Base-by-base conservation (phyloP, 2,329 filamentous ascomycete species). In the Pseudogymnoascus sp. region DNA sequence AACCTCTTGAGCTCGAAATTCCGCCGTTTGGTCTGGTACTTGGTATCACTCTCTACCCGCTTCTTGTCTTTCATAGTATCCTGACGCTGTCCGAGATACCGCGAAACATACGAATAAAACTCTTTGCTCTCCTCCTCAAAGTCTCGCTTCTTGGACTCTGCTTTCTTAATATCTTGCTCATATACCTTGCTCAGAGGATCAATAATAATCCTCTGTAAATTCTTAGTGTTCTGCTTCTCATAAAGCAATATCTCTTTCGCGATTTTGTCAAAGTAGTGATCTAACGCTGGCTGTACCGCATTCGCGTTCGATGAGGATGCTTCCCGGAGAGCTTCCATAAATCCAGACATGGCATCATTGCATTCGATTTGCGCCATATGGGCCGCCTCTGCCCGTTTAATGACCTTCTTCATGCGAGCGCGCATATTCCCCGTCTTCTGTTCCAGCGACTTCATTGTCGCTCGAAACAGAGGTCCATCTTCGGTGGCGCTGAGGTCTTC, bases 61-160 rank as follows among this genome's bases (percentile, higher is more conserved):
- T 98, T 98, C 83, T 99, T 99, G 75, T 96, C 90, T 77, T 98
- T 99, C 71, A 96, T 81, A 6, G 93, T 96, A 76, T 99, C 95
- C 74, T 96, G 92, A 48, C 93, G 86, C 75, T 98, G 93, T 34
- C 95, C 95, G n/a, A 99, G 85, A 77, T 99, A 99, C 57, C 92
- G 87, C 67, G 92, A 90, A 61, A 98, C 90, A 74, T 96, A 99
- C 67, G 90, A 88, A 77, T 99, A 99, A 77, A 96, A 99, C 74
- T 99, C 95, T 75, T 96, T 95, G 79, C 93, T 98, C 75, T 99
- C 95, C 72, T 99, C 95, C 68, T 99, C 95, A 71, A 99, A 99
- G 70, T 98, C 95, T 69, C 95, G 92, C 77, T 95, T 96, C 79
- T 99, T 99, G 43, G 90, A 83, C 73, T 99, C 95, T 25, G 93